Percentiles rank a stretch among this genome's conserved stretches.
These are phyloP conservation scores for Crucihimalaya himalaica DNA, from an alignment of 345 rosid species.

Conservation along the genomic window DNA sequence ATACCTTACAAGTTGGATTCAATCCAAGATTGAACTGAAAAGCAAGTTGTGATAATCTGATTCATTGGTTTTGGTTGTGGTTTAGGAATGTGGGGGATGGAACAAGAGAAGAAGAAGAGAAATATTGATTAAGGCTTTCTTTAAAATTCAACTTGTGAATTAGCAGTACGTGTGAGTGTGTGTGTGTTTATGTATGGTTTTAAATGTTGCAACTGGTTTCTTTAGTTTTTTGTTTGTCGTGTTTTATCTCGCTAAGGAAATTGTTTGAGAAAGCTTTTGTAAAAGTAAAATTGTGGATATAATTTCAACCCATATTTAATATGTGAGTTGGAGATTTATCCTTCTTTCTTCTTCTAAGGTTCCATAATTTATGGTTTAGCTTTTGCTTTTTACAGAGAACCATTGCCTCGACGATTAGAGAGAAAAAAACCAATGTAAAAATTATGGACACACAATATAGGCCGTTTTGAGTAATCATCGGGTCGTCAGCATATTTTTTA, in stretches of 20 bases:
- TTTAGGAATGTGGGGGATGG: conserved; percentile 81
- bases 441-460: too few relatives aligned
- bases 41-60: not conserved
- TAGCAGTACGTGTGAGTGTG: conserved; percentile 13
- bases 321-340: too few relatives aligned
- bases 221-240: conserved; percentile 16
- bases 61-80: conserved; percentile 6
- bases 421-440: too few relatives aligned
- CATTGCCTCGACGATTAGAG: too few relatives aligned
- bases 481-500: too few relatives aligned
- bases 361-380: too few relatives aligned
- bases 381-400: too few relatives aligned
- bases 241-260: not conserved
- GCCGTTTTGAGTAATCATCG: too few relatives aligned
- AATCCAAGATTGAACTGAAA: conserved; percentile 2
- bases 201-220: conserved; percentile 25
- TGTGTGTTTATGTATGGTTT: not conserved
- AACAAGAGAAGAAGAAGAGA: conserved; percentile 57
- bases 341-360: too few relatives aligned
- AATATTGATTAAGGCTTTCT: conserved; percentile 31
- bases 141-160: conserved; percentile 24
- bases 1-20: conserved; percentile 3
- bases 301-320: too few relatives aligned
- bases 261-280: conserved; percentile 2
- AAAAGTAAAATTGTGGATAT: conserved; percentile 1